phyloP scores from a whole-genome alignment of 257 asterid genomes.

The Avicennia marina region DNA sequence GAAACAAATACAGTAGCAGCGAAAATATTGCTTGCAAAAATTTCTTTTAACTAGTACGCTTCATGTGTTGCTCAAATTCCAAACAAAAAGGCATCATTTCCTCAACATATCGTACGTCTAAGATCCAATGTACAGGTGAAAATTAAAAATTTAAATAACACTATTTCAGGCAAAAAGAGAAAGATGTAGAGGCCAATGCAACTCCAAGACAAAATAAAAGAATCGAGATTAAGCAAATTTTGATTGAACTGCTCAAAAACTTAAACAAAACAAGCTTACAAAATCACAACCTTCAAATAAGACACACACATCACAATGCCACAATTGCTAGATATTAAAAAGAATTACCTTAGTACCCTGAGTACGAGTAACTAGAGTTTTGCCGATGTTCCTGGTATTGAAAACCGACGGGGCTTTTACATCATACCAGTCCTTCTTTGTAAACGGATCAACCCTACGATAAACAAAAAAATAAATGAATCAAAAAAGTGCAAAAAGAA shows the following conservation, averaged over 20 bases:
- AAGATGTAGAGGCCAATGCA: neutral
- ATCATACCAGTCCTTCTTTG: constrained; percentile 66
- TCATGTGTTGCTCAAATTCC: no score
- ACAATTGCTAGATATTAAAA: neutral
- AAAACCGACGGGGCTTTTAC: constrained; percentile 56
- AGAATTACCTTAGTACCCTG: constrained; percentile 57
- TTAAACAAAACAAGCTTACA: neutral
- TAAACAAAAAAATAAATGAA: neutral
- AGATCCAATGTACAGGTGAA: no score
- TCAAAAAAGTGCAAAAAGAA: neutral
- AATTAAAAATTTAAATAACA: neutral
- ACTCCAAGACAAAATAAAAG: neutral
- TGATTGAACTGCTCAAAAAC: neutral
- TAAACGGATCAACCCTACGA: constrained; percentile 43
- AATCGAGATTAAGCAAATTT: neutral
- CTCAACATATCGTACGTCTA: no score
- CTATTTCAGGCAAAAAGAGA: neutral
- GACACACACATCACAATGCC: neutral
- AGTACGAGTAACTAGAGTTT: constrained; percentile 54
- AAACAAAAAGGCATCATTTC: no score
- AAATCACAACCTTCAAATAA: neutral
- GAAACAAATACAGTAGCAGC: no score
- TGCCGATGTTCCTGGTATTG: constrained; percentile 42
- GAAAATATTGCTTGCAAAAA: no score
- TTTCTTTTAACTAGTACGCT: no score